Percentiles rank a stretch among this genome's conserved stretches.
Evolutionary conservation across 2,329 filamentous ascomycete species (phyloP).

Genomic region (Apiospora marii): DNA sequence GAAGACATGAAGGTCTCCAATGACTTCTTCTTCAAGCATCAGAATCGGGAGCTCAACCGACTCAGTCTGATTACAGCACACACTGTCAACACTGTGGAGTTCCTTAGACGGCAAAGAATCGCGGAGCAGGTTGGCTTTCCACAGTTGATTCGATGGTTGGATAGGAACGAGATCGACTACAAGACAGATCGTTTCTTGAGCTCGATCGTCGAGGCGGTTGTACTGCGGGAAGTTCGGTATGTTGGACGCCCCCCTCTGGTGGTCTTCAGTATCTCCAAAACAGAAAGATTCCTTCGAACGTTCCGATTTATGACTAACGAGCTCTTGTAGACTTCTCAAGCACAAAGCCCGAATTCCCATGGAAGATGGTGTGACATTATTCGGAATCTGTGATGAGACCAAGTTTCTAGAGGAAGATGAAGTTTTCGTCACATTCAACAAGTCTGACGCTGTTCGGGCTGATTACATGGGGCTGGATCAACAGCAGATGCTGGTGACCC

Average conservation of each 20-base stretch:
- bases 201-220: conserved; percentile 72
- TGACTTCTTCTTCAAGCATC: conserved; percentile 69
- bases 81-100: conserved; percentile 68
- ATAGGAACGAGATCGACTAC: conserved; percentile 68
- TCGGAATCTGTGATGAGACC: conserved; percentile 86
- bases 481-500: conserved; percentile 68
- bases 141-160: conserved; percentile 66
- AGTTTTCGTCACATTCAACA: conserved; percentile 70
- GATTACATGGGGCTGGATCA: conserved; percentile 43
- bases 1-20: conserved; percentile 74
- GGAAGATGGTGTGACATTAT: conserved; percentile 74
- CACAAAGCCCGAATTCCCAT: conserved; percentile 80
- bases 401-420: conserved; percentile 70
- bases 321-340: conserved; percentile 68
- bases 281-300: background rate
- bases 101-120: conserved; percentile 69
- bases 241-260: background rate
- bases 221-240: conserved; percentile 67
- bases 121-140: conserved; percentile 67
- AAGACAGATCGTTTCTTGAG: conserved; percentile 73
- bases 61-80: conserved; percentile 67
- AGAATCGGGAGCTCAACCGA: conserved; percentile 66
- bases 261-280: background rate
- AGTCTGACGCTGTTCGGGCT: conserved; percentile 34
- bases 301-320: background rate